phyloP scores from a whole-genome alignment of 371 early-diverging fungal species.

The Lichtheimia corymbifera region DNA sequence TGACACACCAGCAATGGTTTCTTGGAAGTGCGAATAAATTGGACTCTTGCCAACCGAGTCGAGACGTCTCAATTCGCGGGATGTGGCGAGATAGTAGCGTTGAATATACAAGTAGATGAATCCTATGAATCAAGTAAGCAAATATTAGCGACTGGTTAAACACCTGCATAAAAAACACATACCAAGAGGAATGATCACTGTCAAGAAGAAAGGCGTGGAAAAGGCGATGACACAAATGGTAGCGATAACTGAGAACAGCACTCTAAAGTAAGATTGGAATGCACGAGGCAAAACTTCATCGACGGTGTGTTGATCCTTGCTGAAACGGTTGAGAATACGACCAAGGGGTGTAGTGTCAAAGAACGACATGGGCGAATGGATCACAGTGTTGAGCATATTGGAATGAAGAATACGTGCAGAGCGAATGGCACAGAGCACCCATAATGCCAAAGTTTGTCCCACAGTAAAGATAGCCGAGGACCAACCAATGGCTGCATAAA shows the following conservation, averaged over 20 bases:
- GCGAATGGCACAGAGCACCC: conserved; percentile 82
- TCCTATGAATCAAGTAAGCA: conserved; percentile 10
- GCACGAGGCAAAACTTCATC: conserved; percentile 78
- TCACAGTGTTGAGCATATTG: conserved; percentile 55
- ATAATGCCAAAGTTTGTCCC: conserved; percentile 73
- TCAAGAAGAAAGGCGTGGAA: conserved; percentile 64
- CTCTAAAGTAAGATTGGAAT: conserved; percentile 59
- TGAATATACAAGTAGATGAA: conserved; percentile 69
- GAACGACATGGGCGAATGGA: conserved; percentile 86
- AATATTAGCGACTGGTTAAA: background rate
- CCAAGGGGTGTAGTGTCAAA: conserved; percentile 89
- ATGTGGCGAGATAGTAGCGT: conserved; percentile 69
- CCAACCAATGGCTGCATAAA: conserved; percentile 84
- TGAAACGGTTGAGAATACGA: conserved; percentile 84
- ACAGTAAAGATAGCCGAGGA: conserved; percentile 65
- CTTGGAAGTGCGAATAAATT: conserved; percentile 83
- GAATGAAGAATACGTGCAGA: conserved; percentile 67
- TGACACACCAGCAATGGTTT: conserved; percentile 71
- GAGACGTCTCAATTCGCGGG: conserved; percentile 78
- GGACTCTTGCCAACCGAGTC: conserved; percentile 84
- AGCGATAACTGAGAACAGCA: conserved; percentile 52
- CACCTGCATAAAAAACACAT: background rate
- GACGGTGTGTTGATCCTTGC: conserved; percentile 83
- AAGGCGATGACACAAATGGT: conserved; percentile 61
- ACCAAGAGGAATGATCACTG: conserved; percentile 57